Evolutionary conservation across 2,329 filamentous ascomycete genomes (phyloP), one percentile per base, ranked within the genome.

Genomic region (Penicillium sp.): DNA sequence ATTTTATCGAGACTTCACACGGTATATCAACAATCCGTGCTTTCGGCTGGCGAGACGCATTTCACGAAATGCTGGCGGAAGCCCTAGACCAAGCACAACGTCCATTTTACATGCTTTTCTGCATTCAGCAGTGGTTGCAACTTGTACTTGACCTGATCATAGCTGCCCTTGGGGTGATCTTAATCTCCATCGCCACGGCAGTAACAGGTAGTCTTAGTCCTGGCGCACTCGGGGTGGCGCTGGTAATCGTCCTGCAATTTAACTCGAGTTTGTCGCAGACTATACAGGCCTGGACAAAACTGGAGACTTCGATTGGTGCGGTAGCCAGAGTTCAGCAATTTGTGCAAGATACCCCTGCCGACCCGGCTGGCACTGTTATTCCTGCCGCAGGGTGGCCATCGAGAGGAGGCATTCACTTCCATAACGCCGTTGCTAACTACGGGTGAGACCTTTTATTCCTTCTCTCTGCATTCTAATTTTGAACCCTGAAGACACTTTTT

Each of bases 261-360:
- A 82, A 77, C 42, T 71, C 77, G 42, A 76, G 71, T 50, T 71
- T 84, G 56, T 79, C 78, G 52, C 64, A 77, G 5, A 65, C 82
- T 16, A 72, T 82, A 5, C 71, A 73, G 23, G 76, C 73, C 49
- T 85, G 81, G 81, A 84, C 82, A 0, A 73, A 75, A 33, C 69
- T 85, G 11, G 83, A 85, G 60, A 85, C 81, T 0, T 77, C 78
- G 26, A 77, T 85, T 47, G 83, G 83, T 5, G 81, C 81, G 9
- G 75, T 85, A 5, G 71, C 77, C 3, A 74, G 83, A 20, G 74
- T 84, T 59, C 81, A 79, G 63, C 73, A 74, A 14, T 84, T 84
- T 60, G 74, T 71, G 1, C 69, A 72, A 8, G 72, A 70, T 30
- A 74, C 76, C 1, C 62, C 72, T 6, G 72, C 71, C 1, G 79